Conservation (phyloP, 2,329 filamentous ascomycete species). For the Aureobasidium sp. region DNA sequence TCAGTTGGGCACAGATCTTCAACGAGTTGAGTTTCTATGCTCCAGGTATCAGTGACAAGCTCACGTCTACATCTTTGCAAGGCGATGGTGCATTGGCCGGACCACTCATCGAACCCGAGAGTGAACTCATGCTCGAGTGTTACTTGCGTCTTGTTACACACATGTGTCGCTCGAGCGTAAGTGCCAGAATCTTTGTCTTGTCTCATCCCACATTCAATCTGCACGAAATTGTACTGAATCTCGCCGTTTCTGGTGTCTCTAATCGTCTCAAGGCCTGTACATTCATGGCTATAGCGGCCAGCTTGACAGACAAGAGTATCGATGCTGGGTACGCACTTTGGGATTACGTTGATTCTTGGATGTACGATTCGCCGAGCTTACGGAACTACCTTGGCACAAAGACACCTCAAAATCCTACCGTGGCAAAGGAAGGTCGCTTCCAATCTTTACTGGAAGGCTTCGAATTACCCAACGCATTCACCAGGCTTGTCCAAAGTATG, state of each 20-base stretch:
- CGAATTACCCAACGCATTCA: constrained; percentile 78
- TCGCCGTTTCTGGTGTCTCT: constrained; percentile 64
- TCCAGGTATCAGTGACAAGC: constrained; percentile 65
- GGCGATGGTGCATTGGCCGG: constrained; percentile 18
- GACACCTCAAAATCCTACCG: constrained; percentile 3
- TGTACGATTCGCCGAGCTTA: constrained; percentile 43
- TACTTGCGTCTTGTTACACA: constrained; percentile 84
- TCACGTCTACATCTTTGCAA: constrained; percentile 42
- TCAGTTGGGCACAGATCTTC: constrained; percentile 91
- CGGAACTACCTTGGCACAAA: constrained; percentile 11
- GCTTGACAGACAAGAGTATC: constrained; percentile 66
- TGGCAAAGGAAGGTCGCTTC: constrained; percentile 30
- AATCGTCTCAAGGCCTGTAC: constrained; percentile 73
- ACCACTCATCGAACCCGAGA: constrained; percentile 76
- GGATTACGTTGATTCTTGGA: constrained; percentile 71
- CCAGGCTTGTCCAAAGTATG: constrained; percentile 66
- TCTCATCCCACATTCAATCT: constrained; percentile 59
- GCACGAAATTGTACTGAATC: constrained; percentile 64
- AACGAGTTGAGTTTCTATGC: constrained; percentile 82
- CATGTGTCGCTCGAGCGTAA: constrained; percentile 64
- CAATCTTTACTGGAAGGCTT: constrained; percentile 69
- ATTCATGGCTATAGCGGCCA: constrained; percentile 66
- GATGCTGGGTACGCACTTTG: constrained; percentile 67
- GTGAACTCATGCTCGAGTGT: constrained; percentile 91
- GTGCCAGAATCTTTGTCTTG: constrained; percentile 66